Conservation (phyloP, 73 alveolate genomes). For the Paramecium tetraurelia region DNA sequence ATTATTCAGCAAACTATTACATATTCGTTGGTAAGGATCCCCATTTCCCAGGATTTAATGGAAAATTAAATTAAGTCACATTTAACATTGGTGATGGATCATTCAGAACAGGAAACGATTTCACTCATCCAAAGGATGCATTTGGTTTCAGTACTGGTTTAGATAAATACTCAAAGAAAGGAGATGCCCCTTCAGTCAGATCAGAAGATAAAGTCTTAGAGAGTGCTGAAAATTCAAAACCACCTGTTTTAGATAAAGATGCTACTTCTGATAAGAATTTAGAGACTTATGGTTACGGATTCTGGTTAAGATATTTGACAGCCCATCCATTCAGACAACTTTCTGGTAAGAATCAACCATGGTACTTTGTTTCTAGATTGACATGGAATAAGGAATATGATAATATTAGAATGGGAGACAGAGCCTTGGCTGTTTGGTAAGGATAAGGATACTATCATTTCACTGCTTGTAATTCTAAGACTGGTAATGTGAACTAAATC, state of each 20-base stretch:
- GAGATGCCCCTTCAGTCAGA: neutral
- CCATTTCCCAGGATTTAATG: conserved; percentile 40
- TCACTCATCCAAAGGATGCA: conserved; percentile 8
- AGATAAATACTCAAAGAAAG: neutral
- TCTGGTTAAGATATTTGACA: conserved; percentile 27
- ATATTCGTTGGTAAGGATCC: conserved; percentile 29
- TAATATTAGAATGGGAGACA: conserved; percentile 36
- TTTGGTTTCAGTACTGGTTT: conserved; percentile 28
- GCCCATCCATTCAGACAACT: neutral
- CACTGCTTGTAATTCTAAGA: conserved; percentile 30
- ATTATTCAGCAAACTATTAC: neutral
- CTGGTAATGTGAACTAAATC: conserved; percentile 29
- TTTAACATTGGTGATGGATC: conserved; percentile 10
- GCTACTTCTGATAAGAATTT: neutral
- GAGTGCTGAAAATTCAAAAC: neutral
- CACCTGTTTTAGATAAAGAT: neutral
- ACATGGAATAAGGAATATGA: conserved; percentile 36
- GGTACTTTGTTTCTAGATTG: conserved; percentile 49
- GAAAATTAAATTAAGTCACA: neutral
- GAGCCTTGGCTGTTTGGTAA: conserved; percentile 37
- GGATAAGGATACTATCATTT: conserved; percentile 55
- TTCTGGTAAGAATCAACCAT: conserved; percentile 10
- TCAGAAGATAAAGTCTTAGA: neutral
- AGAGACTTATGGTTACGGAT: conserved; percentile 44
- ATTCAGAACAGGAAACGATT: conserved; percentile 38